Evolutionary conservation across 345 rosid species (phyloP), one percentile per base, ranked within the genome.

Genomic region (Sapria himalayana): DNA sequence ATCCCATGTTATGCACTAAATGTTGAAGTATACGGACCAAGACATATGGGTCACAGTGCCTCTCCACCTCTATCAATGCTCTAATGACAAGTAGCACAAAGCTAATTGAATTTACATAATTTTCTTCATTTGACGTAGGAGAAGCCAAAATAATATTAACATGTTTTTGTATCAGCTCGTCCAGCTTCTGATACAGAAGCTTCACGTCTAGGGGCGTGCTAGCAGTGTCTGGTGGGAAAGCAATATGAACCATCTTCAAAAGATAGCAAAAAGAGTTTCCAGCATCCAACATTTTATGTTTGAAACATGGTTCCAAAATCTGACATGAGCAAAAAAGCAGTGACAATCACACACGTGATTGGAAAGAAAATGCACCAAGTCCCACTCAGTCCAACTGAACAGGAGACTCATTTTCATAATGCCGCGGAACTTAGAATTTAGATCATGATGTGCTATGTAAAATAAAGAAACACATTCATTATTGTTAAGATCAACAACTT

Each of bases 261-360:
- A 89, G 69, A 56, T 79, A 73, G 65, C 94, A 82, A 39, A 89
- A 59, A 21, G 98, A 89, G 67, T 76, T 74, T 45, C 98, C 98
- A 42, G 98, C 78, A 57, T 89, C 98, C 43, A 79, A 53, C 93
- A 79, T 69, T 63, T 74, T 89, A 64, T 74, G 63, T 62, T 89
- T 89, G 74, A 89, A 82, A 58, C 95, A 89, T 5, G 86, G 95
- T 64, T 89, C 98, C 37, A 89, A 74, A 73, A 89, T 79, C 98
- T 89, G 78, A 36, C 2, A 46, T 8, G 19, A 45, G 49, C 22
- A 33, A 27, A 47, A 43, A 27, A 58, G 62, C 15, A 39, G 54
- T 33, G 19, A 42, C 3, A 6, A 25, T 24, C n/a, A 22, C 7
- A 9, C 31, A 43, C 12, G 19, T 18, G 14, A 43, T 21, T 23